These are phyloP conservation scores for Kalanchoe fedtschenkoi DNA, from an alignment of 164 flowering plant species.

Conservation along the genomic window DNA sequence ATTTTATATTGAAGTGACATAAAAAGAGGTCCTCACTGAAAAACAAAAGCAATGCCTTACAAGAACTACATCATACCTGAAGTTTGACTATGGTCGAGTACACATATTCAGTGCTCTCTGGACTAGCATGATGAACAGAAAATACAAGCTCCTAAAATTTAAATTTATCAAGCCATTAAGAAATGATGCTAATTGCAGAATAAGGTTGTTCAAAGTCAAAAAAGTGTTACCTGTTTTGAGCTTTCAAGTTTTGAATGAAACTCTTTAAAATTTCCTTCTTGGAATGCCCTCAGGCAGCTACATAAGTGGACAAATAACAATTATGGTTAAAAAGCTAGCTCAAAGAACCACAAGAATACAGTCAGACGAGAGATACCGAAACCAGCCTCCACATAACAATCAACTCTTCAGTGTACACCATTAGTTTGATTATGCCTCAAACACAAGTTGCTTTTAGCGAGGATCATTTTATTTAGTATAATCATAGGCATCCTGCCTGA, in stretches of 20 bases:
- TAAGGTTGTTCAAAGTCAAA: neutral
- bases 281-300: constrained; percentile 81
- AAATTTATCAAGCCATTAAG: constrained; percentile 2
- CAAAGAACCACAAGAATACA: neutral
- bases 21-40: neutral
- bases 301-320: neutral
- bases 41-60: neutral
- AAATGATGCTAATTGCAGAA: neutral
- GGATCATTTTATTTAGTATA: neutral
- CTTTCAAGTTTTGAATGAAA: constrained; percentile 42
- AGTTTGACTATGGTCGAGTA: constrained; percentile 73
- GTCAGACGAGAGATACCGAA: neutral
- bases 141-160: constrained; percentile 69
- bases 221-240: constrained; percentile 63
- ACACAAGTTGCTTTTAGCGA: neutral
- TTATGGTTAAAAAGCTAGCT: neutral
- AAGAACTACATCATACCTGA: constrained; percentile 42
- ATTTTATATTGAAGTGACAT: neutral
- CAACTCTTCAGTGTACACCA: too few species aligned
- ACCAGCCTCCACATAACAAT: neutral
- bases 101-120: constrained; percentile 79
- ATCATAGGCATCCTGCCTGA: neutral
- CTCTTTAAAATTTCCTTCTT: constrained; percentile 64
- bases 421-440: neutral
- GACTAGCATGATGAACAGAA: constrained; percentile 66